Evolutionary conservation across 768 basidiomycete genomes (phyloP).

Genomic region (Fibroporia radiculosa): DNA sequence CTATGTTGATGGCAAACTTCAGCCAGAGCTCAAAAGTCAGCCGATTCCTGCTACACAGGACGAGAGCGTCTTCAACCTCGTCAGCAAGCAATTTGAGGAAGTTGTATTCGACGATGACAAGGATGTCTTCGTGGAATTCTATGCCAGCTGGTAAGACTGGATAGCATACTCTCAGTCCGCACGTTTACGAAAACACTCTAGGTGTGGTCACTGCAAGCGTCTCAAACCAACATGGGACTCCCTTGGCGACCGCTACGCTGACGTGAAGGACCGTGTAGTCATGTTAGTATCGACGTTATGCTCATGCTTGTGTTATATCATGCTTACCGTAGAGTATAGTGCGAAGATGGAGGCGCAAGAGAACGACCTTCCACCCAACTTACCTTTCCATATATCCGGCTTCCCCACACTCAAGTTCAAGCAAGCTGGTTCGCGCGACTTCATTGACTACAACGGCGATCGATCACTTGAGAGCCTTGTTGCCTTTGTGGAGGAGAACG

Average conservation of each 20-base stretch:
- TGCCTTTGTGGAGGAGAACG: constrained; percentile 75
- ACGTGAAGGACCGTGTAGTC: constrained; percentile 62
- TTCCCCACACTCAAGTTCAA: constrained; percentile 99
- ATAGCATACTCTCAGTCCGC: too few relatives aligned
- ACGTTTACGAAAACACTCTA: too few relatives aligned
- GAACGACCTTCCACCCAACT: constrained; percentile 88
- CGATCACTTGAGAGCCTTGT: constrained; percentile 80
- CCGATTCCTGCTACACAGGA: constrained; percentile 79
- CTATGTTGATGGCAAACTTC: constrained; percentile 65
- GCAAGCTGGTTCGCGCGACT: constrained; percentile 76
- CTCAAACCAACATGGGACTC: constrained; percentile 91
- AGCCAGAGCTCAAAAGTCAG: constrained; percentile 85
- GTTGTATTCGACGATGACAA: constrained; percentile 81
- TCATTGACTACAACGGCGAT: constrained; percentile 92
- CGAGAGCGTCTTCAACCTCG: constrained; percentile 75
- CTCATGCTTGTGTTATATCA: background rate
- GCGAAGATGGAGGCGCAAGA: constrained; percentile 96
- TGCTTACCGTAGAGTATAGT: constrained; percentile 30
- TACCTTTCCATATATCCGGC: constrained; percentile 78
- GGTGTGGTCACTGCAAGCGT: constrained; percentile 96
- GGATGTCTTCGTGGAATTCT: constrained; percentile 96
- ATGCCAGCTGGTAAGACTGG: constrained; percentile 79
- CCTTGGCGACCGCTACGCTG: constrained; percentile 77
- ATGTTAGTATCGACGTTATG: constrained; percentile 46
- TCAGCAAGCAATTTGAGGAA: constrained; percentile 85